Evolutionary conservation across 805 yeast species (phyloP).

Genomic region (Wickerhamomyces bovis): DNA sequence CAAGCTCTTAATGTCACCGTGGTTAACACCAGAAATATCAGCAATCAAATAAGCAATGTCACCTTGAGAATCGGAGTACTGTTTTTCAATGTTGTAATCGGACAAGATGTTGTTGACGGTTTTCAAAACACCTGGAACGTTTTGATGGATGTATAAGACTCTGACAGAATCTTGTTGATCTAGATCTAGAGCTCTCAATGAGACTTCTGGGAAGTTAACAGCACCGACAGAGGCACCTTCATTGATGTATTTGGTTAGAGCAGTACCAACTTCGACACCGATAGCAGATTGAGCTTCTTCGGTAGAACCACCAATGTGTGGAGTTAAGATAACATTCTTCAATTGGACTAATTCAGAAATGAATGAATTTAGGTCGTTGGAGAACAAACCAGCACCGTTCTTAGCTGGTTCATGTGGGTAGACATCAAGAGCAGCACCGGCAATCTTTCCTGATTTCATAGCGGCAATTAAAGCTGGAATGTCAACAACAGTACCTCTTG

Average conservation of each 20-base stretch:
- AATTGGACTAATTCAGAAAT: slow-evolving; percentile 72
- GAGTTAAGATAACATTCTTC: slow-evolving; percentile 88
- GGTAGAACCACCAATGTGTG: slow-evolving; percentile 98
- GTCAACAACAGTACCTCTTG: slow-evolving; percentile 97
- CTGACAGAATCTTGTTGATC: slow-evolving; percentile 87
- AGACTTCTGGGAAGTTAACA: slow-evolving; percentile 98
- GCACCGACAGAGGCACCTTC: slow-evolving; percentile 95
- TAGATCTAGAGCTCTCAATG: slow-evolving; percentile 78
- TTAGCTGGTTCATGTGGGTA: slow-evolving; percentile 96
- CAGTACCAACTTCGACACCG: slow-evolving; percentile 89
- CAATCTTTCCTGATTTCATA: slow-evolving; percentile 86
- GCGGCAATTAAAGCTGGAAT: slow-evolving; percentile 91
- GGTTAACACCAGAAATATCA: slow-evolving; percentile 82
- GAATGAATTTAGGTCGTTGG: slow-evolving; percentile 72
- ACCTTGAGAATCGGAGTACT: slow-evolving; percentile 94
- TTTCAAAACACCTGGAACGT: slow-evolving; percentile 97
- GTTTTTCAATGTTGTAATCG: slow-evolving; percentile 94
- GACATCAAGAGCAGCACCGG: slow-evolving; percentile 96
- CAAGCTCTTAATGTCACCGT: slow-evolving; percentile 75
- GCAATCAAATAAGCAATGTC: slow-evolving; percentile 98
- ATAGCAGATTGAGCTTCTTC: slow-evolving; percentile 98
- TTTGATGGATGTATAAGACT: slow-evolving; percentile 92
- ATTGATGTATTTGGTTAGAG: slow-evolving; percentile 85
- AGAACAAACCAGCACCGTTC: slow-evolving; percentile 81
- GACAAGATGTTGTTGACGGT: slow-evolving; percentile 95